phyloP scores from a whole-genome alignment of 495 filamentous ascomycete genomes.

The Talaromyces stipitatus region DNA sequence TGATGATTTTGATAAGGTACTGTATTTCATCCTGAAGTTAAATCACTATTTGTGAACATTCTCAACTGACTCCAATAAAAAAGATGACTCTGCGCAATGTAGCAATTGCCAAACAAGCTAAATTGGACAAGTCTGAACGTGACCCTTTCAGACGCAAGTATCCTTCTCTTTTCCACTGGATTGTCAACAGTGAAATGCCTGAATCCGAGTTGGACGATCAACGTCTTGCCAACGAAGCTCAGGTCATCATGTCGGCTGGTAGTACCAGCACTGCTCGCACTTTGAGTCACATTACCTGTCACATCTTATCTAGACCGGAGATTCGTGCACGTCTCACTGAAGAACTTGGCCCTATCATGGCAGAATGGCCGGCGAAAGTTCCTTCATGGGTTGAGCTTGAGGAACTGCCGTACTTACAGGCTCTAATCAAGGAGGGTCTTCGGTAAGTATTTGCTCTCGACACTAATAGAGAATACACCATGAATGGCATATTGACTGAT shows the following conservation, averaged over 20 bases:
- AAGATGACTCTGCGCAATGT: conserved; percentile 1
- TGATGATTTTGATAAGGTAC: conserved; percentile 1
- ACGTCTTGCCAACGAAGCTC: conserved; percentile 32
- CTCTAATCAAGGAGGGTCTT: conserved; percentile 4
- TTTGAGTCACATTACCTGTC: conserved; percentile 27
- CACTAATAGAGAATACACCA: neutral
- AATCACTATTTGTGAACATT: neutral
- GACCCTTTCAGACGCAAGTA: neutral
- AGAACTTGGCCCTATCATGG: conserved; percentile 19
- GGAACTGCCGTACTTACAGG: conserved; percentile 40
- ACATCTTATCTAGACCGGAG: conserved; percentile 29
- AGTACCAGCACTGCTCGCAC: conserved; percentile 37
- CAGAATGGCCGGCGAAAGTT: conserved; percentile 9
- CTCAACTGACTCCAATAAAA: neutral
- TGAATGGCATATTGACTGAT: neutral
- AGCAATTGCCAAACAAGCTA: conserved; percentile 1
- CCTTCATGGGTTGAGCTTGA: conserved; percentile 36
- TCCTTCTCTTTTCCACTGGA: conserved; percentile 9
- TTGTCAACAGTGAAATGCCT: conserved; percentile 32
- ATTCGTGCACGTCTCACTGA: conserved; percentile 20
- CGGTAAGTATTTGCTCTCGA: neutral
- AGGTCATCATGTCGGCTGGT: conserved; percentile 37
- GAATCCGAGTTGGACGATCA: conserved; percentile 15
- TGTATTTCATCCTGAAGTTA: neutral
- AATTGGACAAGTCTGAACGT: neutral